phyloP scores from a whole-genome alignment of 257 asterid genomes.

The Leptodermis oblonga region DNA sequence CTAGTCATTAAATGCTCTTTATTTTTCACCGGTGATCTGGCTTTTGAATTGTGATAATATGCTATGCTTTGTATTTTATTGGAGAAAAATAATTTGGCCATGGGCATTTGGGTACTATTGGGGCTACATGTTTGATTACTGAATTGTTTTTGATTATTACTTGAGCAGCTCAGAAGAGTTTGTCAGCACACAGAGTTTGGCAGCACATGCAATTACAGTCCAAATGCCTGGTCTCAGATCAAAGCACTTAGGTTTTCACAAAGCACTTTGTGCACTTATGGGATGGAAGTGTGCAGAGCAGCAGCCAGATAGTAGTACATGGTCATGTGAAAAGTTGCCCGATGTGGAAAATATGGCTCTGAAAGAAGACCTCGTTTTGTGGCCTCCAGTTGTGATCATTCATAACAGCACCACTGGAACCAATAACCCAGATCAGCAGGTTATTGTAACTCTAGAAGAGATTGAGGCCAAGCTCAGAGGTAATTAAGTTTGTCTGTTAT shows the following conservation, averaged over 20 bases:
- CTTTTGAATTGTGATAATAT: neutral
- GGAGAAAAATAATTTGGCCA: neutral
- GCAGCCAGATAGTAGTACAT: conserved; percentile 27
- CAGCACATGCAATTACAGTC: conserved; percentile 54
- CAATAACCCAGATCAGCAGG: conserved; percentile 36
- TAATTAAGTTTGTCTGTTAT: conserved; percentile 21
- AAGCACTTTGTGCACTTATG: conserved; percentile 59
- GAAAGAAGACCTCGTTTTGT: conserved; percentile 62
- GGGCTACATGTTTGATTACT: neutral
- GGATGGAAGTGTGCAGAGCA: conserved; percentile 56
- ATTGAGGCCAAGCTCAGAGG: conserved; percentile 53
- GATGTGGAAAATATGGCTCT: conserved; percentile 33
- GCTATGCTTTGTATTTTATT: neutral
- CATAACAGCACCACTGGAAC: conserved; percentile 45
- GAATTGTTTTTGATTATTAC: conserved; percentile 15
- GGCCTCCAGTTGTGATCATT: conserved; percentile 68
- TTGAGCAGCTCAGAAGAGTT: conserved; percentile 59
- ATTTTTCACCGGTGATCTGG: neutral
- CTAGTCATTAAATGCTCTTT: neutral
- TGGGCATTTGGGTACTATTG: neutral
- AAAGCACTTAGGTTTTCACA: conserved; percentile 73
- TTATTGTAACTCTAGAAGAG: conserved; percentile 49
- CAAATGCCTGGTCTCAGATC: conserved; percentile 43
- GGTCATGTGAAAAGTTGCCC: conserved; percentile 49
- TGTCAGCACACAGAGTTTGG: conserved; percentile 49